Percentiles rank a stretch among this genome's conserved stretches.
Evolutionary conservation across 2,329 filamentous ascomycete genomes (phyloP).

Genomic region (Cladorrhinum sp.): DNA sequence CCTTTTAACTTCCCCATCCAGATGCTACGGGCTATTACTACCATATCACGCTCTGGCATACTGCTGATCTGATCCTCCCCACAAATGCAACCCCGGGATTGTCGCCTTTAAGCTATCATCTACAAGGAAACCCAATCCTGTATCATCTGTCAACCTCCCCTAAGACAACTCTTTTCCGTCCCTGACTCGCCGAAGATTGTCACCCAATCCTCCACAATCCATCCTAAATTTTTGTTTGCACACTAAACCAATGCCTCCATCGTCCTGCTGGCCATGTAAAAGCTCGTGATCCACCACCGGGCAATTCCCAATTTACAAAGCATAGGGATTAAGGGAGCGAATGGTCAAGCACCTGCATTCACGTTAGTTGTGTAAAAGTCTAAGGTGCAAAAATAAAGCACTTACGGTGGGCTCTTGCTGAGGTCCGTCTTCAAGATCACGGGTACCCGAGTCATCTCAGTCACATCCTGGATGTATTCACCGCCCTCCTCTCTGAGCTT

Average conservation of each 20-base stretch:
- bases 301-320: conserved; percentile 41
- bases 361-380: conserved; percentile 36
- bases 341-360: conserved; percentile 71
- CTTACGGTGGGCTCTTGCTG: conserved; percentile 98
- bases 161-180: background rate
- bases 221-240: background rate
- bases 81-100: conserved; percentile 14
- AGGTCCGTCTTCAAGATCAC: conserved; percentile 98
- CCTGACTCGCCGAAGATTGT: background rate
- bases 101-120: conserved; percentile 11
- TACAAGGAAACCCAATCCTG: conserved; percentile 17
- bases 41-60: conserved; percentile 4
- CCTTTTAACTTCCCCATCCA: conserved; percentile 5
- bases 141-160: background rate
- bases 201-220: background rate
- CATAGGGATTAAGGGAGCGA: conserved; percentile 76
- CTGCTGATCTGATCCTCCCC: conserved; percentile 7
- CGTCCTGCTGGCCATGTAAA: background rate
- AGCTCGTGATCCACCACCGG: background rate
- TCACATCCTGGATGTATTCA: conserved; percentile 97
- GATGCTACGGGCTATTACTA: background rate
- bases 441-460: conserved; percentile 96
- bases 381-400: conserved; percentile 34
- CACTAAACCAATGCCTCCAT: background rate
- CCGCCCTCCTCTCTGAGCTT: conserved; percentile 86